These are phyloP conservation scores for Rhizophora apiculata DNA, from an alignment of 345 rosid genomes.

Conservation along the genomic window DNA sequence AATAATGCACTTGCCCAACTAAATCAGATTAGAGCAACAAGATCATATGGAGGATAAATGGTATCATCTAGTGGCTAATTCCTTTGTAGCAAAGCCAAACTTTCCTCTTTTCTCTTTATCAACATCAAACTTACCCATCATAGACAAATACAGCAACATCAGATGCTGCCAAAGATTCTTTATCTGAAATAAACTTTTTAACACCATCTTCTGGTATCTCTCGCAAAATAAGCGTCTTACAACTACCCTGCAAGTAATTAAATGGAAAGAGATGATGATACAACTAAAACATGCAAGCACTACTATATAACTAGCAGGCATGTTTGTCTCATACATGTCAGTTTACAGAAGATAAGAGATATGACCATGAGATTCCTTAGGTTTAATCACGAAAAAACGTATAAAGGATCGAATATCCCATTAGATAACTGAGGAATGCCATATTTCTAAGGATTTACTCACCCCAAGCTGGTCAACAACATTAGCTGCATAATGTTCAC, in stretches of 20 bases:
- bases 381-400: not conserved
- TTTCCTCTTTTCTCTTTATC: constrained; percentile 3
- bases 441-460: constrained; percentile 25
- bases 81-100: not conserved
- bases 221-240: constrained; percentile 63
- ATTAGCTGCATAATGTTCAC: constrained; percentile 55
- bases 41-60: not conserved
- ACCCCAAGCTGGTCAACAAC: constrained; percentile 68
- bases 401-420: not conserved
- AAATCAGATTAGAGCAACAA: not conserved
- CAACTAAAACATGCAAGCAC: constrained; percentile 9
- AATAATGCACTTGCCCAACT: not conserved
- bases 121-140: constrained; percentile 51
- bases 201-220: constrained; percentile 75
- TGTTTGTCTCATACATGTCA: not conserved
- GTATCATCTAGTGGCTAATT: not conserved
- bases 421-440: not conserved
- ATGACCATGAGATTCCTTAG: too few species aligned
- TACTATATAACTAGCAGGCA: constrained; percentile 8
- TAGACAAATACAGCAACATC: constrained; percentile 71
- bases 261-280: constrained; percentile 11
- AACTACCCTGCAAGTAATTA: constrained; percentile 42
- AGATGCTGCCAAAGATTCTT: constrained; percentile 57
- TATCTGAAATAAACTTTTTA: constrained; percentile 41
- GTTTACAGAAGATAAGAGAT: too few species aligned